Evolutionary conservation across 768 basidiomycete genomes (phyloP), one percentile per base, ranked within the genome.

Genomic region (Rhodosporidiobolus odoratus): DNA sequence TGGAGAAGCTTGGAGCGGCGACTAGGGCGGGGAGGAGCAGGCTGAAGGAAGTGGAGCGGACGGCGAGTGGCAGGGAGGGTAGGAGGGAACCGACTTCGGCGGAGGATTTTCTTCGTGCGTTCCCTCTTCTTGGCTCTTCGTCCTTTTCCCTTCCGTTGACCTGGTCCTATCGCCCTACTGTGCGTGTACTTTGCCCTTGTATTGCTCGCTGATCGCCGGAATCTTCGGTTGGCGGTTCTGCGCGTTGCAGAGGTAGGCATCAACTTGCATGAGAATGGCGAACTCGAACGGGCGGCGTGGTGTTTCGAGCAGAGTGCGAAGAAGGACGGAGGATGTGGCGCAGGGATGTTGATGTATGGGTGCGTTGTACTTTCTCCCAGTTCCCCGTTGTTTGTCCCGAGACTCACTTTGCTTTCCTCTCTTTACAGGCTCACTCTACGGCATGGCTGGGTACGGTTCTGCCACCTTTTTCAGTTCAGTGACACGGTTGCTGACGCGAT

Each of bases 331-430:
- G 92, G 91, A 2, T 92, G 89, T 76, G 88, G 88, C 3, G 86
- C 91, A 7, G 92, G 92, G 25, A 93, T 92, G 91, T 80, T 94
- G 68, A 91, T 95, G 89, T 93, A 89, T 85, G 92, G 92, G 34
- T 57, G 56, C 43, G 54, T 15, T 53, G 5, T 21, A 17, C 45
- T 23, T 21, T 10, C 45, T 40, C 30, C 15, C 32, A 19, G 27
- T 3, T 34, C 40, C n/a, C 5, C 38, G 38, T 13, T 21, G 3
- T 19, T 45, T 15, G 5, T 53, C 27, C 7, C 52, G 21, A 53
- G 52, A 25, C 40, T 40, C 16, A 30, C 6, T 8, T 35, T n/a
- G 30, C 12, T 32, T 10, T 4, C 27, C 9, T 34, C 32, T 34
- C 23, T 16, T 8, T 1, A 40, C 30, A 58, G 69, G 0, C 81